Evolutionary conservation across 163 green algal species (phyloP).

Genomic region (Coccomyxa subellipsoidea): DNA sequence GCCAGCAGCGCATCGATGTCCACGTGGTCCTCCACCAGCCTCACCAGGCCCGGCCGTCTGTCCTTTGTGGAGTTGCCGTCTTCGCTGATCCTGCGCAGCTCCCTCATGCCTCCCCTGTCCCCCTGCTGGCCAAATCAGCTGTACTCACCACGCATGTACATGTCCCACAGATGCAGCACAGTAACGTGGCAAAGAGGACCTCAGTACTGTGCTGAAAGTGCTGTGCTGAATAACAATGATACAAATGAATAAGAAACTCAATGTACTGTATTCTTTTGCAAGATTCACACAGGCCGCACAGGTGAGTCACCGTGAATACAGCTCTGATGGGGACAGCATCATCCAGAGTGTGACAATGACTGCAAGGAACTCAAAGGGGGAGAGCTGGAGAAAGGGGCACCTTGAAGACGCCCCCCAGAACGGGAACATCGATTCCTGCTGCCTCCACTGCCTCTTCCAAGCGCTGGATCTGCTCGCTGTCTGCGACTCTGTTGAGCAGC

Average conservation of each 20-base stretch:
- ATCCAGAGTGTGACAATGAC: background rate
- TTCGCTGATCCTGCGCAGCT: constrained; percentile 26
- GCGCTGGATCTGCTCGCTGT: constrained; percentile 51
- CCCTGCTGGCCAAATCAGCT: constrained; percentile 16
- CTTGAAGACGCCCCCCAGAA: constrained; percentile 63
- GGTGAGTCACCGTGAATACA: too few species aligned
- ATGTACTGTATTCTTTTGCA: too few species aligned
- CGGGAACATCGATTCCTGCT: constrained; percentile 20
- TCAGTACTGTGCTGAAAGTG: too few species aligned
- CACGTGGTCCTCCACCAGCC: constrained; percentile 49
- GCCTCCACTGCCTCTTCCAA: constrained; percentile 49
- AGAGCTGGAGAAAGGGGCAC: constrained; percentile 10
- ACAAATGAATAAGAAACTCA: too few species aligned
- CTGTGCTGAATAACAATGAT: too few species aligned
- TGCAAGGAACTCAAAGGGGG: background rate
- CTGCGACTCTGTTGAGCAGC: constrained; percentile 65
- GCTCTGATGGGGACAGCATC: background rate
- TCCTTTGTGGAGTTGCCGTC: constrained; percentile 22
- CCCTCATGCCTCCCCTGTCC: constrained; percentile 37
- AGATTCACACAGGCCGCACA: too few species aligned
- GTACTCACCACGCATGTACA: too few species aligned
- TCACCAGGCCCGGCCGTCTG: constrained; percentile 33
- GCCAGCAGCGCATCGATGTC: constrained; percentile 59
- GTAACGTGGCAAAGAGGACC: too few species aligned
- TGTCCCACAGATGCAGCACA: too few species aligned